phyloP scores from a whole-genome alignment of 208 protist species.

The Eutreptiella sp. region DNA sequence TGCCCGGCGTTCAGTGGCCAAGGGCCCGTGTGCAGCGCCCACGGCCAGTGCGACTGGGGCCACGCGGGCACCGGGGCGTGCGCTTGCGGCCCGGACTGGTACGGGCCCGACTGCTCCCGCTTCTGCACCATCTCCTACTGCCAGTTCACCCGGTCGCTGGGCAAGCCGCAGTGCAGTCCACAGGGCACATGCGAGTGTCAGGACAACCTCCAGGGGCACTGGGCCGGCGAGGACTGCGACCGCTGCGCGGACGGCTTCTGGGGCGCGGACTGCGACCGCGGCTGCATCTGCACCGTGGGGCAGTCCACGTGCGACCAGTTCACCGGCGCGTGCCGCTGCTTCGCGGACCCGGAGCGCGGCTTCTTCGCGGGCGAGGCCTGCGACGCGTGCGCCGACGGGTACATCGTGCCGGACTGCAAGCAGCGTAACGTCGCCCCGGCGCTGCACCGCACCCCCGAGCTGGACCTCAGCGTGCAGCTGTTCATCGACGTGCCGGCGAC shows the following conservation, averaged over 20 bases:
- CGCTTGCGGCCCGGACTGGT: conserved; percentile 26
- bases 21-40: conserved; percentile 3
- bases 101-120: not conserved
- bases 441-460: not conserved
- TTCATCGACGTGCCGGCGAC: not conserved
- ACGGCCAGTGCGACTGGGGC: conserved; percentile 26
- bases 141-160: conserved; percentile 1
- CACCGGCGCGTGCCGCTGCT: conserved; percentile 24
- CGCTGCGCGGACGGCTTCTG: not conserved
- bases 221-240: conserved; percentile 6
- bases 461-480: not conserved
- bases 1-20: conserved; percentile 15
- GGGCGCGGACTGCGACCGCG: no score
- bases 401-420: conserved; percentile 20
- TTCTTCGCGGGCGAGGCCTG: conserved; percentile 13
- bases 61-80: conserved; percentile 7
- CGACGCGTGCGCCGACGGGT: conserved; percentile 21
- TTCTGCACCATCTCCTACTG: conserved; percentile 4
- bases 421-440: not conserved
- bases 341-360: conserved; percentile 8
- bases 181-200: conserved; percentile 11
- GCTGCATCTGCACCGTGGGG: not conserved
- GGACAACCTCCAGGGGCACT: conserved; percentile 12
- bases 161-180: conserved; percentile 21
- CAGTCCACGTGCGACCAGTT: conserved; percentile 11